Conservation (phyloP, 2,329 filamentous ascomycete species). For the Fusarium staphyleae region DNA sequence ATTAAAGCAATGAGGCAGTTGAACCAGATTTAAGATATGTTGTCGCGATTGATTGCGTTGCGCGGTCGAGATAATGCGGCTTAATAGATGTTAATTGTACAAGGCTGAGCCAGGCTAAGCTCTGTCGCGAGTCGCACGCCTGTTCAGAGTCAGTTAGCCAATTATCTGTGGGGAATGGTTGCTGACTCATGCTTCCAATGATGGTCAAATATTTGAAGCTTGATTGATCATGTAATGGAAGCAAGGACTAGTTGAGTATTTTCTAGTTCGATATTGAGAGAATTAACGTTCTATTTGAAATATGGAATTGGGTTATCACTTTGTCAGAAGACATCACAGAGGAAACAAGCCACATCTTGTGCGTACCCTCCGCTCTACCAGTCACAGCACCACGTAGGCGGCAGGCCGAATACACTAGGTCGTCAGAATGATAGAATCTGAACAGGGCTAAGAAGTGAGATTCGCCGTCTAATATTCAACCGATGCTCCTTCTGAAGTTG, state of each 20-base stretch:
- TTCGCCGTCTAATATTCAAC: slow-evolving; percentile 35
- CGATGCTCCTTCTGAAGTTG: slow-evolving; percentile 4
- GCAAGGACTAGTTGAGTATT: no score
- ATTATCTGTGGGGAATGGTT: slow-evolving; percentile 18
- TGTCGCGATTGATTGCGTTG: slow-evolving; percentile 1
- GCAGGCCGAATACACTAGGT: no score
- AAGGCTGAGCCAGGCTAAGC: slow-evolving; percentile 35
- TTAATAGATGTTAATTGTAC: slow-evolving; percentile 21
- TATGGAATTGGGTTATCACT: neutral
- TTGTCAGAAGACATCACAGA: neutral
- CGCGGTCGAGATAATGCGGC: slow-evolving; percentile 13
- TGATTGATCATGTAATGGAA: no score
- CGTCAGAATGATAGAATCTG: slow-evolving; percentile 2
- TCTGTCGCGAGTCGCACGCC: slow-evolving; percentile 35
- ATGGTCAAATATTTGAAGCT: no score
- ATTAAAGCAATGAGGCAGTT: slow-evolving; percentile 3
- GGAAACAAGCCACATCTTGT: neutral
- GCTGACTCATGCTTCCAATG: slow-evolving; percentile 37
- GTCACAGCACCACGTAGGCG: no score
- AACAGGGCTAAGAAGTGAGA: slow-evolving; percentile 30
- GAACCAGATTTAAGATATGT: neutral
- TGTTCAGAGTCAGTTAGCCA: slow-evolving; percentile 24
- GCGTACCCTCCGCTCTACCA: neutral
- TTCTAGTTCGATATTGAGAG: no score
- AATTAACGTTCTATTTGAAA: neutral